Evolutionary conservation across 164 flowering plant genomes (phyloP), one percentile per base, ranked within the genome.

Genomic region (Stephania cephalantha): DNA sequence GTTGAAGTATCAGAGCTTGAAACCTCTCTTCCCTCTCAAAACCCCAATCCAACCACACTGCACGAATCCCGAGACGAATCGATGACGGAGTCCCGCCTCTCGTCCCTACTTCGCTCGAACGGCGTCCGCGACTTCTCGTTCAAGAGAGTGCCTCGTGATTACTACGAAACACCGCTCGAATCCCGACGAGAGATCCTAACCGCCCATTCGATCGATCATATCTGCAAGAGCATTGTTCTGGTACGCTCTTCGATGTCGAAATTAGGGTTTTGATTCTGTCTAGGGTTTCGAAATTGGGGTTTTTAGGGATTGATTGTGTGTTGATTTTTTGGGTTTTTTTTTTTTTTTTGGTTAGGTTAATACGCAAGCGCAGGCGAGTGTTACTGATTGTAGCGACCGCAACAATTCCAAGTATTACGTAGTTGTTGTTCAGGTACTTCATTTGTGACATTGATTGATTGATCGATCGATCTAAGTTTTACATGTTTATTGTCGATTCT

Each of bases 171-270:
- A 79, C 72, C 91, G n/a, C 81, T 91, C 71, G 97, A 94, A 42
- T 76, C 78, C 46, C 83, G 98, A n/a, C 81, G 98, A 8, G 91
- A 86, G 65, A 73, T 84, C 53, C 90, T 96, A 69, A 85, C 79
- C 15, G 99, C 97, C 68, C 77, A 90, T 29, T 90, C 97, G 2
- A 67, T 94, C 53, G 74, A 92, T 71, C 99, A 96, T 80, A 93
- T 96, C 78, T 96, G 99, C 90, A 94, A 96, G 81, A 92, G 93
- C 90, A 96, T 96, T 77, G 99, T 96, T 30, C 75, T 96, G 85
- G 98, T 92, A 80, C 6, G 12, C 64, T 44, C 18, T 2, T 15
- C 15, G 55, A 3, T n/a, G 6, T 22, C 10, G 11, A 15, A 9
- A 50, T 50, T 48, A 48, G 53, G 53, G 53, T 48, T 48, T 55